Conservation (phyloP, 2,329 filamentous ascomycete species). For the Xylaria sp. region DNA sequence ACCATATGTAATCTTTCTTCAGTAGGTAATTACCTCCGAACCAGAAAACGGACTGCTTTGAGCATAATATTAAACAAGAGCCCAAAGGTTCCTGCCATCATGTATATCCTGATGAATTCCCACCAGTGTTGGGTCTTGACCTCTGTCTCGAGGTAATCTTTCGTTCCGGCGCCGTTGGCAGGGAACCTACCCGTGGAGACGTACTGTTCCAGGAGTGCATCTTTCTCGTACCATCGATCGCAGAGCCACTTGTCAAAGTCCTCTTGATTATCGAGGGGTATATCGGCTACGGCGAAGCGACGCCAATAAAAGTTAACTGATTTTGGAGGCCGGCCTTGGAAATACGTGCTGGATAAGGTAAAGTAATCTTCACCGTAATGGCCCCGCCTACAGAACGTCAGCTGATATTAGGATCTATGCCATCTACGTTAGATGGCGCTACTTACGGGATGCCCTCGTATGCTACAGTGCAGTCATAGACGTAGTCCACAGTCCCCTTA, state of each 20-base stretch:
- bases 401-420: conserved; percentile 1
- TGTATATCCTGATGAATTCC: conserved; percentile 66
- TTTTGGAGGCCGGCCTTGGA: conserved; percentile 88
- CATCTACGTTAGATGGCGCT: neutral
- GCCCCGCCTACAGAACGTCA: conserved; percentile 65
- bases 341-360: conserved; percentile 85
- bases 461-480: conserved; percentile 94
- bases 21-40: conserved; percentile 8
- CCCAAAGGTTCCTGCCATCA: conserved; percentile 58
- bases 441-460: conserved; percentile 94
- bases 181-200: conserved; percentile 82
- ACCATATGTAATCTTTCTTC: neutral
- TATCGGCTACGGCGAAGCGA: conserved; percentile 80
- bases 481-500: conserved; percentile 77
- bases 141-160: conserved; percentile 66
- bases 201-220: conserved; percentile 86
- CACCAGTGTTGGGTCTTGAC: conserved; percentile 64
- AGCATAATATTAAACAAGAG: conserved; percentile 54
- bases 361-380: conserved; percentile 92
- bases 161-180: conserved; percentile 63
- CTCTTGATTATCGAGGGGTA: conserved; percentile 78
- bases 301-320: conserved; percentile 98
- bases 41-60: conserved; percentile 35
- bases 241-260: conserved; percentile 87
- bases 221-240: conserved; percentile 91